These are phyloP conservation scores for Colletotrichum sp. DNA, from an alignment of 2,329 filamentous ascomycete genomes.

Conservation along the genomic window DNA sequence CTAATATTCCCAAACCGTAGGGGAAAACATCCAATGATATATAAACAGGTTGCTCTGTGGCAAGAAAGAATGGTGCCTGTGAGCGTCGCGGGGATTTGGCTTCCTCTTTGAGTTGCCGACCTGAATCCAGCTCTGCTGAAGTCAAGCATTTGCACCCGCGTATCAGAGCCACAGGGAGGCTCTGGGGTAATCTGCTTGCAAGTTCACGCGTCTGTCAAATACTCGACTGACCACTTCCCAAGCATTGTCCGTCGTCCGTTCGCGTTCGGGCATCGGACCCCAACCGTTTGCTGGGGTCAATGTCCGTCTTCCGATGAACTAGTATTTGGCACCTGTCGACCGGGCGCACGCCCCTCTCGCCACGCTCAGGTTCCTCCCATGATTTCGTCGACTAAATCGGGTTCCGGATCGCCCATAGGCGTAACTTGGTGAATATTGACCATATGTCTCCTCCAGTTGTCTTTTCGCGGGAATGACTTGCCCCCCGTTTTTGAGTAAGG, in stretches of 20 bases:
- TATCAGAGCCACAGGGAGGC: not conserved
- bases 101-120: not conserved
- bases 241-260: not conserved
- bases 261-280: not conserved
- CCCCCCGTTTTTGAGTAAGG: conserved; percentile 61
- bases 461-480: conserved; percentile 65
- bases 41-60: not conserved
- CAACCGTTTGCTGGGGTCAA: not conserved
- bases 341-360: not conserved
- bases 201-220: conserved; percentile 4
- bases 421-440: conserved; percentile 59
- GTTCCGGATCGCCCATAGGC: conserved; percentile 22
- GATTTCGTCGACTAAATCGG: conserved; percentile 24
- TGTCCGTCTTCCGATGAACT: not conserved
- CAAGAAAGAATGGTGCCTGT: not conserved
- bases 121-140: not conserved
- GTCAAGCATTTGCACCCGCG: not conserved
- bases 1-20: not conserved
- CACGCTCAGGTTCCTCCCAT: conserved; percentile 18
- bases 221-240: conserved; percentile 9
- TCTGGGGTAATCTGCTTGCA: not conserved
- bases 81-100: not conserved
- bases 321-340: not conserved
- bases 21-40: not conserved
- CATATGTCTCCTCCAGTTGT: conserved; percentile 69